A percentile compares a stretch with the other conserved stretches of the same genome.
Conservation (phyloP, 768 basidiomycete genomes). For the Lentinus brumalis region DNA sequence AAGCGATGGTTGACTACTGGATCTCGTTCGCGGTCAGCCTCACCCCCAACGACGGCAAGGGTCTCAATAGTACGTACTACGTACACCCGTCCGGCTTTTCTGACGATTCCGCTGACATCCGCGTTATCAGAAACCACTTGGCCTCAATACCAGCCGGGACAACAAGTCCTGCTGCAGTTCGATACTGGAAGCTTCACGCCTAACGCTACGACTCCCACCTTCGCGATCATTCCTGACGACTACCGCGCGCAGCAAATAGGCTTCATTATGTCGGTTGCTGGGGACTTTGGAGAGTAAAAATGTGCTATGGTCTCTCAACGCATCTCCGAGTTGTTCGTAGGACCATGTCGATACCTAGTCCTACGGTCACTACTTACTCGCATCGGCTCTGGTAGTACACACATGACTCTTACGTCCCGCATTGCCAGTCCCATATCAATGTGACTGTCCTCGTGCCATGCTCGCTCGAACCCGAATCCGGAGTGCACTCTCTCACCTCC, state of each 20-base stretch:
- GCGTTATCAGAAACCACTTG: not conserved
- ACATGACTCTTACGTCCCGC: no score
- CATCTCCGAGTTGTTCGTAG: no score
- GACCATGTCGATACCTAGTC: no score
- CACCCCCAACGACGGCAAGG: slow-evolving; percentile 45
- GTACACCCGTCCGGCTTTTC: no score
- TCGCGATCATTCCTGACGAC: slow-evolving; percentile 5
- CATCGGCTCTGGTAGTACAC: no score
- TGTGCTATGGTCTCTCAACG: no score
- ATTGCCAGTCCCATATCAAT: no score
- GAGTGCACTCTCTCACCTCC: no score
- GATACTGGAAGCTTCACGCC: not conserved
- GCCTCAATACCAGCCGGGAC: slow-evolving; percentile 1
- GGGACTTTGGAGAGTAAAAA: no score
- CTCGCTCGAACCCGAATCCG: no score
- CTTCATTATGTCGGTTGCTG: slow-evolving; percentile 5
- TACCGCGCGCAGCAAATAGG: slow-evolving; percentile 8
- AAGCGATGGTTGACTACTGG: slow-evolving; percentile 47
- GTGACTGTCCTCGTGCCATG: no score
- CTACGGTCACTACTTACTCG: no score
- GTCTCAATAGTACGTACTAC: slow-evolving; percentile 31
- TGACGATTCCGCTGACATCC: not conserved
- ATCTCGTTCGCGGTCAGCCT: slow-evolving; percentile 48
- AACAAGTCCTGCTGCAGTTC: slow-evolving; percentile 8
- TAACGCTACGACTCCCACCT: not conserved